These are phyloP conservation scores for Abrus precatorius DNA, from an alignment of 306 rosid genomes.

Conservation along the genomic window DNA sequence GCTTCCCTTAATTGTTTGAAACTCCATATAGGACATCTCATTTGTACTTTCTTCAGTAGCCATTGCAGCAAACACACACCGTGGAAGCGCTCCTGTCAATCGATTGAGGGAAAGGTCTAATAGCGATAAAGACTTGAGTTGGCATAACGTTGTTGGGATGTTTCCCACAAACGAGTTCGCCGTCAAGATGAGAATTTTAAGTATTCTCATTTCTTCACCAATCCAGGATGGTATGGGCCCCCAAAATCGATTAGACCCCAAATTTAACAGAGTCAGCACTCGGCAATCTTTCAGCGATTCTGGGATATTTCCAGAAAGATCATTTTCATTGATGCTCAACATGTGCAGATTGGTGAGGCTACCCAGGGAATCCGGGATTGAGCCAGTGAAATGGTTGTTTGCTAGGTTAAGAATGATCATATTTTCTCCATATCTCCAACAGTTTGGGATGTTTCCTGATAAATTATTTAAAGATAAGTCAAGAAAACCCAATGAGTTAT, in stretches of 20 bases:
- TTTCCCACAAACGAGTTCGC: conserved; percentile 18
- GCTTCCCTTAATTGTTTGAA: no score
- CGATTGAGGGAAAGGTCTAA: no score
- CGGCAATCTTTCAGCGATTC: background rate
- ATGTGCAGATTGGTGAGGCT: background rate
- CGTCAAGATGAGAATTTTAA: background rate
- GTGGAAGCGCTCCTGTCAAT: conserved; percentile 44
- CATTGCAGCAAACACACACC: conserved; percentile 43
- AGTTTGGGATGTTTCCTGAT: conserved; percentile 30
- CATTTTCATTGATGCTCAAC: conserved; percentile 12
- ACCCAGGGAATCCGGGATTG: conserved; percentile 47
- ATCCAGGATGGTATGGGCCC: conserved; percentile 52
- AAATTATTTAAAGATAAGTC: conserved; percentile 28
- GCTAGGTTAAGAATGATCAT: conserved; percentile 3
- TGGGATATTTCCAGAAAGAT: conserved; percentile 31
- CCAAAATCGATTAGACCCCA: conserved; percentile 14
- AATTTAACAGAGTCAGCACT: background rate
- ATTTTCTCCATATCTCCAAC: conserved; percentile 15
- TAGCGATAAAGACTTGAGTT: no score
- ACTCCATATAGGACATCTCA: no score
- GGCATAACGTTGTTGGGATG: conserved; percentile 39
- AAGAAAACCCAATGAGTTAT: conserved; percentile 31
- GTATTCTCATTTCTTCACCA: background rate
- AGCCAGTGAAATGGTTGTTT: conserved; percentile 20
- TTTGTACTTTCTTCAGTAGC: background rate